Evolutionary conservation across 1,284 basidiomycete genomes (phyloP), one percentile per base, ranked within the genome.

Genomic region (Trametes polyzona): DNA sequence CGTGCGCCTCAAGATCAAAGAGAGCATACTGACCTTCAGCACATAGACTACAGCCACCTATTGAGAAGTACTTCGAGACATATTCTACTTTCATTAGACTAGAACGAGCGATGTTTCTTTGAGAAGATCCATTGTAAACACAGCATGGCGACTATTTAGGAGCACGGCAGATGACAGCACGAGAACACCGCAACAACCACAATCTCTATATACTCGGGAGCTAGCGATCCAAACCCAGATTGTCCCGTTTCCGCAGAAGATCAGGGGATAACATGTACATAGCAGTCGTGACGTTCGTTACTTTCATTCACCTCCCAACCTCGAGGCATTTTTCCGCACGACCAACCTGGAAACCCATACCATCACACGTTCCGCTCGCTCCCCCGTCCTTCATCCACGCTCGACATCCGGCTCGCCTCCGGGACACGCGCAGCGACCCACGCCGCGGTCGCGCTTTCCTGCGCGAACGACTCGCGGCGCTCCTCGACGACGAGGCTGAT

Each of bases 11-110:
- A 86, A 81, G 63, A 94, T 97, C 65, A 82, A 88, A 8, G 90
- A 93, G 49, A 92, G 84, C 63, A 83, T 85, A 8, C 74, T 96
- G 59, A 92, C 92, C 1, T 96, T 97, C 71, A 92, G 87, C 63
- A 93, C 93, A 41, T 85, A 57, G 65, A 11, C 9, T 23, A 11
- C 36, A 16, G 8, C n/a, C 29, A 24, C 27, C n/a, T 2, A 29
- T 2, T 14, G 24, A 30, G 19, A 43, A 29, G 19, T 27, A 19
- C n/a, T 39, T 17, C 37, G 37, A 39, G 37, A 39, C n/a, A n/a
- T n/a, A n/a, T n/a, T n/a, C n/a, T n/a, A n/a, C n/a, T n/a, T n/a
- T n/a, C n/a, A n/a, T n/a, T n/a, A n/a, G n/a, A n/a, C n/a, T n/a
- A n/a, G n/a, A n/a, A n/a, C n/a, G n/a, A n/a, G n/a, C n/a, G n/a